Evolutionary conservation across 106 monocot species (phyloP), one percentile per base, ranked within the genome.

Genomic region (Cymbidium sinense): DNA sequence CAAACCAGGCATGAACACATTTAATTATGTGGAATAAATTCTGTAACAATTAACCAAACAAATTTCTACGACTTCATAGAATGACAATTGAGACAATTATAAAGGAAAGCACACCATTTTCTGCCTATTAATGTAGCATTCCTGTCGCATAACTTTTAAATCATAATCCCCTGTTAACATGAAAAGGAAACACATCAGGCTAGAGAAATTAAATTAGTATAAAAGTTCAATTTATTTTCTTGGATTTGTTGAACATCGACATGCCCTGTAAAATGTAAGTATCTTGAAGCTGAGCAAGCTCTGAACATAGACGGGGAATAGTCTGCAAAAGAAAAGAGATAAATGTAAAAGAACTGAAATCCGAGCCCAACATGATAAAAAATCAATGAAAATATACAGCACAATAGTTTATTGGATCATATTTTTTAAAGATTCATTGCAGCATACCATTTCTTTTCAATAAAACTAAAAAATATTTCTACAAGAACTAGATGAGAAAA

Each of bases 281-380:
- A 50, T 95, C 99, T 82, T 99, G 99, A 77, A 95, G 99, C 78
- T 99, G 99, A 61, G 99, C 99, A 77, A 99, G 92, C 83, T 99
- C 95, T 29, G 87, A 95, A 84, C 99, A 99, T 28, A 99, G 82
- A 28, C 71, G 67, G 80, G 99, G 99, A 84, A 99, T 93, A 85
- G 86, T 90, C 96, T 98, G 90, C 77, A 87, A 29, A 77, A 73
- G 47, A 43, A 67, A 78, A n/a, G 1, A 79, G 19, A 77, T 34
- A 33, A 69, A 19, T 30, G 31, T 37, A 71, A 21, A 18, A 36
- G 2, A 71, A 10, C n/a, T 71, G 6, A 70, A 70, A 27, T 64
- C 3, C 8, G 25, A 67, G 28, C 31, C 67, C 4, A 67, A 67
- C 9, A 67, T 33, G 33, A 67, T 27, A 21, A 21, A 31, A 31